A percentile compares a stretch with the other conserved stretches of the same genome.
These are phyloP conservation scores for Diatrype stigma DNA, from an alignment of 2,329 filamentous ascomycete genomes.

Conservation along the genomic window DNA sequence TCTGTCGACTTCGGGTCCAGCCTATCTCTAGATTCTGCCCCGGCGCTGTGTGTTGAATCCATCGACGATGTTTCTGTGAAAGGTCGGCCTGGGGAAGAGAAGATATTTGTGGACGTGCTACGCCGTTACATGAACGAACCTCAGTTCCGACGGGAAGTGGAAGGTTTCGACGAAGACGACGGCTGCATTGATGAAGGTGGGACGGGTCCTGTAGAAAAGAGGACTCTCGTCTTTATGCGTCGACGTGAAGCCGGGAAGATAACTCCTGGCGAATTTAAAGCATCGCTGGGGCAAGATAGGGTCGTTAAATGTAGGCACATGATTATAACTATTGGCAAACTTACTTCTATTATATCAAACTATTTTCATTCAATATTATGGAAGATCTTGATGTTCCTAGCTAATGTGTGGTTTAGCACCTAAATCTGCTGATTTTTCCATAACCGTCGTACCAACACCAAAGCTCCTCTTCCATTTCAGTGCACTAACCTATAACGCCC, in stretches of 20 bases:
- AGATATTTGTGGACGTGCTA: conserved; percentile 49
- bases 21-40: conserved; percentile 35
- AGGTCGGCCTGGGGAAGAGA: conserved; percentile 32
- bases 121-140: conserved; percentile 37
- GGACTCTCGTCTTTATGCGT: conserved; percentile 52
- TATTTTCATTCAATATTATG: conserved; percentile 1
- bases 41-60: conserved; percentile 41
- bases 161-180: conserved; percentile 4
- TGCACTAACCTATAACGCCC: conserved; percentile 87
- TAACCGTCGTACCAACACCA: conserved; percentile 61
- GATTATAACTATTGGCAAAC: conserved; percentile 20
- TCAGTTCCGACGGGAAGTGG: conserved; percentile 11
- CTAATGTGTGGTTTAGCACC: conserved; percentile 23
- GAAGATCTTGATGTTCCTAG: conserved; percentile 3
- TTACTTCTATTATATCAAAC: not conserved
- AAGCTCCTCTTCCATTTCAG: conserved; percentile 84
- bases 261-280: conserved; percentile 11
- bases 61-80: conserved; percentile 36
- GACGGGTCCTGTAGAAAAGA: conserved; percentile 38
- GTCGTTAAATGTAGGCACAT: conserved; percentile 24
- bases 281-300: conserved; percentile 10
- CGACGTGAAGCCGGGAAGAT: conserved; percentile 18
- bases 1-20: conserved; percentile 51
- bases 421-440: conserved; percentile 30
- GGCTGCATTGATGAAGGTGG: conserved; percentile 1